Evolutionary conservation across 75 land plant genomes (phyloP).

Genomic region (Pinus taeda): DNA sequence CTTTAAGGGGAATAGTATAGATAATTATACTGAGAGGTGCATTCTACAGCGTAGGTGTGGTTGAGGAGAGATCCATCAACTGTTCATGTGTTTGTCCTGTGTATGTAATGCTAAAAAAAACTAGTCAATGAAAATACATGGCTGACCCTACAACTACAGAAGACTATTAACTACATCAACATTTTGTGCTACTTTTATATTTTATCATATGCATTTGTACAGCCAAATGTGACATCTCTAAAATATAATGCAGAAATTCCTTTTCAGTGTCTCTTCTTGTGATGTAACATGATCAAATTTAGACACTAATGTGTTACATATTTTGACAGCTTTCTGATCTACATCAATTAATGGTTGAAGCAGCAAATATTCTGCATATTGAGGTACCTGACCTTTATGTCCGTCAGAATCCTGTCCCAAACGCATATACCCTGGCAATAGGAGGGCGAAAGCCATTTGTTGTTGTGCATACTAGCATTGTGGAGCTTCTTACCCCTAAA

Average conservation of each 20-base stretch:
- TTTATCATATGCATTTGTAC: background rate
- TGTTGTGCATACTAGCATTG: conserved; percentile 82
- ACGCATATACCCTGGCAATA: conserved; percentile 88
- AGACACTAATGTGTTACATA: background rate
- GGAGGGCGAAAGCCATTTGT: conserved; percentile 85
- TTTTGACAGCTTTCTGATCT: conserved; percentile 67
- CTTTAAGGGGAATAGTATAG: no score
- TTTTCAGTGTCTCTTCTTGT: conserved; percentile 1
- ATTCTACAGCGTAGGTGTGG: no score
- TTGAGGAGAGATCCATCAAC: no score
- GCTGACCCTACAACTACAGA: no score
- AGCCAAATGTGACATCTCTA: background rate
- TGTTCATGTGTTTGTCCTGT: no score
- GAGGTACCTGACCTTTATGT: conserved; percentile 81
- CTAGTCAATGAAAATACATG: no score
- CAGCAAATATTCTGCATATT: conserved; percentile 59
- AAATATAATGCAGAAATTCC: background rate
- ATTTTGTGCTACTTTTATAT: background rate
- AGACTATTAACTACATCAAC: background rate
- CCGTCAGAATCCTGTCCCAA: conserved; percentile 82
- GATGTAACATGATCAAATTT: background rate
- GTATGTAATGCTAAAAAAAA: no score
- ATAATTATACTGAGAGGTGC: no score
- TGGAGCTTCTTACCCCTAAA: conserved; percentile 75
- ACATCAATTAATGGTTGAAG: conserved; percentile 63